Evolutionary conservation across 257 asterid genomes (phyloP), one percentile per base, ranked within the genome.

Genomic region (Coffea eugenioides): DNA sequence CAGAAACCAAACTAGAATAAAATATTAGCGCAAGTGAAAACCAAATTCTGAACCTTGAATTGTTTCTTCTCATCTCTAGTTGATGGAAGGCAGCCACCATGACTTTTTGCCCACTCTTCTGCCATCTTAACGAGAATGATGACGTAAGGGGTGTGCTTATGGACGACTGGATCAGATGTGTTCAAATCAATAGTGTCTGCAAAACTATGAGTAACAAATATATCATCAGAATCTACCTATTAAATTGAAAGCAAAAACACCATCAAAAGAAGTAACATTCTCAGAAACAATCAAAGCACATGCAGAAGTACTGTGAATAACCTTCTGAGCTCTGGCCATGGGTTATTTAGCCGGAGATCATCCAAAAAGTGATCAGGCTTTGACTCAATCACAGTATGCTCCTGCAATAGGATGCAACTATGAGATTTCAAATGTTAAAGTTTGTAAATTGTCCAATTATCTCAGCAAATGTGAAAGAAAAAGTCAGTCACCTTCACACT

Each of bases 291-390:
- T 39, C 69, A 36, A 12, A 9, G 2, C 20, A 71, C 13, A 71
- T 9, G 52, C 23, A 16, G 36, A 61, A 62, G 21, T 61, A 64
- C 59, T 23, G 39, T 49, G 54, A 69, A 78, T 84, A 82, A 96
- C 99, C 98, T 92, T 85, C 74, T 85, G 56, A 96, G 97, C 89
- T 96, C 94, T 31, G 95, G 93, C 99, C 99, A 96, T 6, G 99
- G 97, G 82, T 90, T 90, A 86, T 94, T 93, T 83, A 96, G 90
- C 80, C 98, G 94, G 71, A 96, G 93, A 81, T 92, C 97, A 71
- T 96, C 99, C 84, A 94, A 84, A 85, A 94, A 94, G 79, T 96
- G 97, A 77, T 96, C 99, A 23, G 99, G 99, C 89, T 96, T 96
- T 77, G 98, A 91, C 78, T 96, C 99, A 75, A 92, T 84, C 74